Evolutionary conservation across 2,329 filamentous ascomycete genomes (phyloP).

Genomic region (Neofusicoccum ribis): DNA sequence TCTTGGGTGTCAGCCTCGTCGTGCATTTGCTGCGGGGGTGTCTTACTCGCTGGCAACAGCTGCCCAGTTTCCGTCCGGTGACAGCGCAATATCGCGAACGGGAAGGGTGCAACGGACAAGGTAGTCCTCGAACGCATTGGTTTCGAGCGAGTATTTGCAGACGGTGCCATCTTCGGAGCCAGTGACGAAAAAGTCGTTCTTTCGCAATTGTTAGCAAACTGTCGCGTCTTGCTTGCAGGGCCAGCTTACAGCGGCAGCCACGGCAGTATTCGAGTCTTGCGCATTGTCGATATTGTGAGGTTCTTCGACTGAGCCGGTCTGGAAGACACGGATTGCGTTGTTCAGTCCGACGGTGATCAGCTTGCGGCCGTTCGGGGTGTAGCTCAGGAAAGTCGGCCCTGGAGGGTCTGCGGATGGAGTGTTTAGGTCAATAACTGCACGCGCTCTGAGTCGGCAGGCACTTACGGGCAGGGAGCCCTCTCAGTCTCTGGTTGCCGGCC

Average conservation of each 20-base stretch:
- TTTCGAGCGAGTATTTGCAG: constrained; percentile 81
- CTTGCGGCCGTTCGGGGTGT: constrained; percentile 83
- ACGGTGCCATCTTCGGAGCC: constrained; percentile 96
- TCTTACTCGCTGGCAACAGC: constrained; percentile 90
- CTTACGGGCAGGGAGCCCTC: constrained; percentile 37
- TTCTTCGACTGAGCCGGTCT: constrained; percentile 87
- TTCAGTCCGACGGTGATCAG: constrained; percentile 91
- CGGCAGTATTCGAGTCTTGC: constrained; percentile 78
- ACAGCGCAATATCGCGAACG: constrained; percentile 81
- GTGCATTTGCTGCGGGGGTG: not conserved
- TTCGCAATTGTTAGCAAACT: not conserved
- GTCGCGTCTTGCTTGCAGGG: not conserved
- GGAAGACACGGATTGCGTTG: constrained; percentile 90
- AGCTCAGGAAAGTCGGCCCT: constrained; percentile 82
- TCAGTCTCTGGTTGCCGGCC: constrained; percentile 27
- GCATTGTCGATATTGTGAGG: constrained; percentile 90
- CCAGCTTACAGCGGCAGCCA: constrained; percentile 65
- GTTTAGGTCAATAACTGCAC: not conserved
- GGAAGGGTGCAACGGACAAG: constrained; percentile 83
- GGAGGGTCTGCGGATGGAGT: constrained; percentile 63
- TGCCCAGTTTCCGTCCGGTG: constrained; percentile 79
- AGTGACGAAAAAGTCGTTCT: constrained; percentile 82
- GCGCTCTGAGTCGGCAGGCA: not conserved
- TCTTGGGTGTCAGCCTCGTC: constrained; percentile 33
- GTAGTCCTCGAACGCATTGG: constrained; percentile 74